Conservation (phyloP, 352 stramenopile genomes). For the Pythium guiyangense region DNA sequence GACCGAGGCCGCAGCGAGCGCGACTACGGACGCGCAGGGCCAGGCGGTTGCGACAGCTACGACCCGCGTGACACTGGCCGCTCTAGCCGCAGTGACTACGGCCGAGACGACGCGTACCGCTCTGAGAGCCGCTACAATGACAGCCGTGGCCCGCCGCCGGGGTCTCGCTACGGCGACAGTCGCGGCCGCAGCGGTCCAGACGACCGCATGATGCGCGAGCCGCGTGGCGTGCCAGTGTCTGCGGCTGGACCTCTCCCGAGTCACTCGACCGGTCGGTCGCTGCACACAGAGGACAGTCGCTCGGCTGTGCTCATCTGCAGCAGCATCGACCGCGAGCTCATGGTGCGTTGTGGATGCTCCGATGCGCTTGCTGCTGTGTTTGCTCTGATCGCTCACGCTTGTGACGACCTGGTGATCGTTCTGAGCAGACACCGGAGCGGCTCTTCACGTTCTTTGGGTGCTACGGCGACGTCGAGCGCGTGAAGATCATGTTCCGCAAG, state of each 20-base stretch:
- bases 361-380: neutral
- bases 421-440: conserved; percentile 41
- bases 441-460: conserved; percentile 83
- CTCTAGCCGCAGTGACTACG: neutral
- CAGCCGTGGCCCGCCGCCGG: neutral
- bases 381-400: neutral
- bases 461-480: conserved; percentile 76
- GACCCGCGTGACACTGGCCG: conserved; percentile 1
- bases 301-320: conserved; percentile 82
- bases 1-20: neutral
- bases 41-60: conserved; percentile 1
- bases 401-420: neutral
- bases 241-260: conserved; percentile 25
- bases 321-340: conserved; percentile 63
- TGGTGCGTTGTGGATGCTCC: conserved; percentile 34
- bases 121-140: conserved; percentile 5
- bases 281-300: conserved; percentile 46
- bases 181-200: neutral
- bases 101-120: conserved; percentile 16
- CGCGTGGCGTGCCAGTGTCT: conserved; percentile 1
- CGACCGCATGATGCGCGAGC: conserved; percentile 17
- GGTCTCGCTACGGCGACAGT: neutral
- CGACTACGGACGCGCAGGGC: neutral
- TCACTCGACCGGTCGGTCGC: conserved; percentile 57
- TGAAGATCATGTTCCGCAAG: conserved; percentile 88